These are phyloP conservation scores for Entomortierella beljakovae DNA, from an alignment of 192 early-diverging fungal genomes.

Conservation along the genomic window DNA sequence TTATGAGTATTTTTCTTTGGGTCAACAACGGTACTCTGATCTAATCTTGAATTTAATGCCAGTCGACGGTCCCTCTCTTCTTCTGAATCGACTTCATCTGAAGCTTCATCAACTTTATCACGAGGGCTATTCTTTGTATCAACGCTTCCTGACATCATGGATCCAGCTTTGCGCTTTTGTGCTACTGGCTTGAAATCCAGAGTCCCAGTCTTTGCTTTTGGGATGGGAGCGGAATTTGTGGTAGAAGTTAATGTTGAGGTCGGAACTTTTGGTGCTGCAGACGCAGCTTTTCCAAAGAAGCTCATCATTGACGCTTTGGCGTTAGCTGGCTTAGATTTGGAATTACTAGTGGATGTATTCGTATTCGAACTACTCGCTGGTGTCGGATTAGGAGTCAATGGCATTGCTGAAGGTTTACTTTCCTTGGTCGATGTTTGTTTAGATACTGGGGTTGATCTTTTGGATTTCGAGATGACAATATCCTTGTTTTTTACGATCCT, in stretches of 20 bases:
- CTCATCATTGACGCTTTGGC: slow-evolving; percentile 29
- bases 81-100: slow-evolving; percentile 44
- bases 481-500: slow-evolving; percentile 25
- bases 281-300: slow-evolving; percentile 42
- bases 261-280: slow-evolving; percentile 17
- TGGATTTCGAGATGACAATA: slow-evolving; percentile 17
- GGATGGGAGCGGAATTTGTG: neutral
- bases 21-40: slow-evolving; percentile 19
- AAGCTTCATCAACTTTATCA: neutral
- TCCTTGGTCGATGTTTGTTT: neutral
- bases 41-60: slow-evolving; percentile 32
- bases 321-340: slow-evolving; percentile 12
- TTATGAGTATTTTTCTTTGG: neutral
- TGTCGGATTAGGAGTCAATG: neutral
- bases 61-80: slow-evolving; percentile 46
- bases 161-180: slow-evolving; percentile 45
- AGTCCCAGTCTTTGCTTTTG: neutral
- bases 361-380: too few relatives aligned
- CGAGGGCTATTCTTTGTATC: neutral
- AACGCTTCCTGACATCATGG: neutral
- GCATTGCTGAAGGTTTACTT: neutral
- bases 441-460: neutral
- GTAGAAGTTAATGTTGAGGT: too few relatives aligned
- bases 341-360: slow-evolving; percentile 1
- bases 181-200: slow-evolving; percentile 12